Percentiles rank a stretch among this genome's conserved stretches.
Evolutionary conservation across 1,139 yeast genomes (phyloP).

Genomic region (Keqinozyma sinolaborantium): DNA sequence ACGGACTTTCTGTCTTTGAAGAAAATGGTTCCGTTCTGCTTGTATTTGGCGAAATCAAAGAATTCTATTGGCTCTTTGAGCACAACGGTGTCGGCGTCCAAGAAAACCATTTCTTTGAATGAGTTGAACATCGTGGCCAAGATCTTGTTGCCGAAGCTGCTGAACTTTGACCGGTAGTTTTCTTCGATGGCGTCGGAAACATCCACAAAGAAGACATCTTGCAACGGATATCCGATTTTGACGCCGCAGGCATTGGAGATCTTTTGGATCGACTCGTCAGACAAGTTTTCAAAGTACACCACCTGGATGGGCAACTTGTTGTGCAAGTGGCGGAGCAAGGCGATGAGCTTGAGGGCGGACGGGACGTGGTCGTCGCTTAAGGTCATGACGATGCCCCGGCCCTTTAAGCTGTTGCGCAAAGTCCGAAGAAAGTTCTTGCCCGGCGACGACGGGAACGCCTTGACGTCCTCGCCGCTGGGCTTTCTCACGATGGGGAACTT

Average conservation of each 20-base stretch:
- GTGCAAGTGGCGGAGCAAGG: constrained; percentile 23
- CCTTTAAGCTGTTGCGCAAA: constrained; percentile 20
- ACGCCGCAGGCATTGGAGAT: constrained; percentile 17
- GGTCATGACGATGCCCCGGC: constrained; percentile 38
- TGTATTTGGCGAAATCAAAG: constrained; percentile 34
- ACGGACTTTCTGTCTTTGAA: constrained; percentile 46
- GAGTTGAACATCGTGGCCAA: constrained; percentile 48
- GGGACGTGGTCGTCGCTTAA: constrained; percentile 29
- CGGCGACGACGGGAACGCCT: constrained; percentile 5
- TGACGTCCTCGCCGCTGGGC: constrained; percentile 11
- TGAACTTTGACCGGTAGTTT: constrained; percentile 24
- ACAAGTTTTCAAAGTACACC: constrained; percentile 20
- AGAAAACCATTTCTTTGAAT: constrained; percentile 44
- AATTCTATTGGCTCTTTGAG: constrained; percentile 33
- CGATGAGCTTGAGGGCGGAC: constrained; percentile 23
- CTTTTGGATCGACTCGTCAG: constrained; percentile 20
- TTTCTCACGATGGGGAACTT: constrained; percentile 20
- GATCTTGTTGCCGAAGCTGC: constrained; percentile 47
- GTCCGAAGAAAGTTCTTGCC: constrained; percentile 15
- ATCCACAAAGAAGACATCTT: constrained; percentile 38
- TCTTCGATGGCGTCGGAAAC: constrained; percentile 26
- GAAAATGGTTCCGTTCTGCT: constrained; percentile 39
- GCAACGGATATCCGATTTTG: constrained; percentile 1
- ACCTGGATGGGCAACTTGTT: constrained; percentile 37
- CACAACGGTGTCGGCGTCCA: constrained; percentile 52